These are phyloP conservation scores for Tricholoma bakamatsutake DNA, from an alignment of 768 basidiomycete genomes.

Conservation along the genomic window DNA sequence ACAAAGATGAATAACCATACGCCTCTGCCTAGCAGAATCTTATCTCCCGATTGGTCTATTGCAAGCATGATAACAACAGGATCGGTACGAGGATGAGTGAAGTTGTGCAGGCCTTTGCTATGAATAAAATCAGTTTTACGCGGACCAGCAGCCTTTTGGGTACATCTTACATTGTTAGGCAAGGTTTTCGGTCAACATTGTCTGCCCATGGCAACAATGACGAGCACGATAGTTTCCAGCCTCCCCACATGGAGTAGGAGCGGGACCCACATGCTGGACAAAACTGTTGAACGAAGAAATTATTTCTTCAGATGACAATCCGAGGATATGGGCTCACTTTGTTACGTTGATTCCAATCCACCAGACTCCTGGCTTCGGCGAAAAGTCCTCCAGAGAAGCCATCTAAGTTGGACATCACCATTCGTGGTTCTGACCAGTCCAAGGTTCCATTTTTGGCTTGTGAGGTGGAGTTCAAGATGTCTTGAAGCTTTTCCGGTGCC, in stretches of 20 bases:
- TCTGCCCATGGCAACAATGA: slow-evolving; percentile 72
- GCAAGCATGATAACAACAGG: slow-evolving; percentile 90
- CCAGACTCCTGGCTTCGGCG: slow-evolving; percentile 71
- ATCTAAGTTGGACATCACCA: slow-evolving; percentile 51
- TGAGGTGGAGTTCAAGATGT: slow-evolving; percentile 33
- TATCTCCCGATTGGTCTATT: slow-evolving; percentile 73
- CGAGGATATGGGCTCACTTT: slow-evolving; percentile 40
- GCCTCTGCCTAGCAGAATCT: slow-evolving; percentile 82
- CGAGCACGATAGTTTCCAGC: slow-evolving; percentile 88
- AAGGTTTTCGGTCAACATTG: slow-evolving; percentile 56
- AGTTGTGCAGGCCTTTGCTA: slow-evolving; percentile 86
- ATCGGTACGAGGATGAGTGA: slow-evolving; percentile 75
- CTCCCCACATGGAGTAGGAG: slow-evolving; percentile 86
- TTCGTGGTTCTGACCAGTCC: slow-evolving; percentile 63
- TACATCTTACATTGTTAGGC: slow-evolving; percentile 54
- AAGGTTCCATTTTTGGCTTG: slow-evolving; percentile 36
- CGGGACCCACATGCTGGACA: slow-evolving; percentile 84
- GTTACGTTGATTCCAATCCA: slow-evolving; percentile 92
- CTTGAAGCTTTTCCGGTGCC: slow-evolving; percentile 25
- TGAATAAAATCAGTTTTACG: slow-evolving; percentile 6
- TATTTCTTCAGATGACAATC: not conserved
- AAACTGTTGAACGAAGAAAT: slow-evolving; percentile 43
- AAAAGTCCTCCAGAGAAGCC: slow-evolving; percentile 68
- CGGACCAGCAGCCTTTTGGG: not conserved
- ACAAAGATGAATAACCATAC: slow-evolving; percentile 34